A percentile compares a stretch with the other conserved stretches of the same genome.
These are phyloP conservation scores for Delitschia confertaspora DNA, from an alignment of 495 filamentous ascomycete species.

Conservation along the genomic window DNA sequence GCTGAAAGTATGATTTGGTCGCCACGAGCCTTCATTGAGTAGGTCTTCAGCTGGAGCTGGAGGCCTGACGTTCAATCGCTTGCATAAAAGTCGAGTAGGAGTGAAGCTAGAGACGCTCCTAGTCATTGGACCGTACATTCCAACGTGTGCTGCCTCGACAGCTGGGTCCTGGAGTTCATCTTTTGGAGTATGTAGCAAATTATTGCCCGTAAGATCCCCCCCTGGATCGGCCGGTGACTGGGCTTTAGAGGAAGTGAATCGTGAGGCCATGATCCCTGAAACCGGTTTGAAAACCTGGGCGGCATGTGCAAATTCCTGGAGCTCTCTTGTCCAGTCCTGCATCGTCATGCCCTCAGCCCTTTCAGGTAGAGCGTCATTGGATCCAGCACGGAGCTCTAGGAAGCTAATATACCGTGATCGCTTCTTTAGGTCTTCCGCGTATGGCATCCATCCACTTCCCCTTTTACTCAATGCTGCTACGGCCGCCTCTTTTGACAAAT, in stretches of 20 bases:
- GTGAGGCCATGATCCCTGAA: constrained; percentile 80
- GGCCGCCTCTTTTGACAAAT: constrained; percentile 64
- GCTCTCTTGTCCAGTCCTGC: constrained; percentile 71
- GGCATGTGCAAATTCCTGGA: constrained; percentile 78
- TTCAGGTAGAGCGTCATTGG: constrained; percentile 51
- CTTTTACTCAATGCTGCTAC: constrained; percentile 67
- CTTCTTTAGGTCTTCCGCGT: constrained; percentile 72
- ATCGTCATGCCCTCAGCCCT: constrained; percentile 47
- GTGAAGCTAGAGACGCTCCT: constrained; percentile 62
- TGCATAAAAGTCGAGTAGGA: constrained; percentile 79
- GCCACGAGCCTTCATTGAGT: constrained; percentile 39
- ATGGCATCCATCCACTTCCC: constrained; percentile 70
- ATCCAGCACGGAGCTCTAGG: constrained; percentile 67
- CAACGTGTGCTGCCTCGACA: constrained; percentile 77
- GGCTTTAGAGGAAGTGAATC: constrained; percentile 70
- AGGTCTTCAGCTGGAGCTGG: constrained; percentile 59
- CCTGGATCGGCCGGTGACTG: constrained; percentile 39
- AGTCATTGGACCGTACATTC: constrained; percentile 90
- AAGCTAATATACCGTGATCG: constrained; percentile 68
- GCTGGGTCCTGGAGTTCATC: constrained; percentile 68
- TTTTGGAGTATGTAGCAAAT: constrained; percentile 45
- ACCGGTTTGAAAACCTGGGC: constrained; percentile 90
- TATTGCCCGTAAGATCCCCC: constrained; percentile 15
- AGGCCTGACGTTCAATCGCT: constrained; percentile 78
- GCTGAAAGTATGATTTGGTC: constrained; percentile 3